Base-by-base conservation (phyloP, 2,329 filamentous ascomycete genomes). In the Colletotrichum lini region DNA sequence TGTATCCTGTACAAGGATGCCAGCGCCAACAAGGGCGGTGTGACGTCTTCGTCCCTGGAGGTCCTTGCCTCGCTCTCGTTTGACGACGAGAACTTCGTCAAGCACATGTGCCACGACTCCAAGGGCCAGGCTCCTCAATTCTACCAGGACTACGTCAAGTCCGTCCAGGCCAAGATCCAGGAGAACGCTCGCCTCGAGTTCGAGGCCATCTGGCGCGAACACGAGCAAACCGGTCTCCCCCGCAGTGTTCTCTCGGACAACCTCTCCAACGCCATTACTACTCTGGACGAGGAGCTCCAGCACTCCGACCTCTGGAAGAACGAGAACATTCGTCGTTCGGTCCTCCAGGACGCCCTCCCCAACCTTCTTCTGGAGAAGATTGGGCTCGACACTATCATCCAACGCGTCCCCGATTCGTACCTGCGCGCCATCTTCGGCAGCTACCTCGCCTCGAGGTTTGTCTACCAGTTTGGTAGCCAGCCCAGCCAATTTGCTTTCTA, bases 401-500 rank as follows among this genome's bases (percentile, higher is more conserved):
- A 92, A 79, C 90, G 96, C 75, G 95, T 99, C 26, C 96, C 96
- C 0, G 94, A 98, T 73, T 92, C 91, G 76, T 99, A 99, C 80
- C 89, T 99, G 73, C 91, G 95, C 75, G 93, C 95, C 75, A 98
- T 99, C 80, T 99, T 99, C 79, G 96, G 96, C 76, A 97, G 94
- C 80, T 98, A 96, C 84, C 87, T 99, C 75, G 96, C 96, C 59
- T 97, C 93, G 79, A 93, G 96, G 53, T 99, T 99, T 81, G 94
- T 99, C 50, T 99, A 99, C 82, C 91, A 97, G 81, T 96, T 96
- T 80, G 96, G 96, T 78, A 95, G 95, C 80, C 92, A 90, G 75
- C 95, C 96, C 6, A 96, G 93, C 85, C 96, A 98, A 79, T 98
- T 99, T 85, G 95, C 96, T 49, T 99, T 99, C 88, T 99, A 97